Evolutionary conservation across 495 filamentous ascomycete genomes (phyloP), one percentile per base, ranked within the genome.

Genomic region (Pseudevernia furfuracea): DNA sequence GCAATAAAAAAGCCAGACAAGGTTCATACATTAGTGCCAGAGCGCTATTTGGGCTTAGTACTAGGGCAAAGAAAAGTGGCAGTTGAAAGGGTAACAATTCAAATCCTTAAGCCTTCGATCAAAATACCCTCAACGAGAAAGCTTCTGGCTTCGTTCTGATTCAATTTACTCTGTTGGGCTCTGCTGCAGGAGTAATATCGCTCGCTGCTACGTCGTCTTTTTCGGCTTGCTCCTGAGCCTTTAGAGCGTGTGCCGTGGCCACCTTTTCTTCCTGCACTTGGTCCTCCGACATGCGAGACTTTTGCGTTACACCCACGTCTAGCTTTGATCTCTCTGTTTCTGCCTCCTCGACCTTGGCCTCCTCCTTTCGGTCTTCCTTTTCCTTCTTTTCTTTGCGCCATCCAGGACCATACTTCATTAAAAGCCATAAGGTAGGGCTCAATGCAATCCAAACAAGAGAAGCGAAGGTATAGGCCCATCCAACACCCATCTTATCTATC

Each of bases 391-490:
- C 74, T 63, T 82, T 78, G 19, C 82, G 72, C 82, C 82, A 83
- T 36, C 63, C 46, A 2, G 79, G 80, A 0, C 81, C 81, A 60
- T 69, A 78, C 30, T 65, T 66, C 25, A 79, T 74, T 52, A 81
- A 64, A 43, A 79, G 59, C 62, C 80, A 74, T 58, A 89, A 70
- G 32, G 81, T 70, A 10, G 87, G 85, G 58, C 76, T 79, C 19
- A 80, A 79, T 0, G 73, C 69, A 2, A 84, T 57, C 71, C 84
- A 85, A 14, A 87, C 66, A 4, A 79, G 62, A 0, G 79, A 83
- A 59, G 89, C 73, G 41, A 92, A 81, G 0, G 86, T 90, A 71
- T 85, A 90, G 32, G 83, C 83, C 85, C 87, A 89, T 0, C 88
- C 87, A 15, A 78, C 71, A 0, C 88, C 89, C 76, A 90, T 84